A percentile compares a stretch with the other conserved stretches of the same genome.
These are phyloP conservation scores for Aplosporella prunicola DNA, from an alignment of 2,329 filamentous ascomycete species.

Conservation along the genomic window DNA sequence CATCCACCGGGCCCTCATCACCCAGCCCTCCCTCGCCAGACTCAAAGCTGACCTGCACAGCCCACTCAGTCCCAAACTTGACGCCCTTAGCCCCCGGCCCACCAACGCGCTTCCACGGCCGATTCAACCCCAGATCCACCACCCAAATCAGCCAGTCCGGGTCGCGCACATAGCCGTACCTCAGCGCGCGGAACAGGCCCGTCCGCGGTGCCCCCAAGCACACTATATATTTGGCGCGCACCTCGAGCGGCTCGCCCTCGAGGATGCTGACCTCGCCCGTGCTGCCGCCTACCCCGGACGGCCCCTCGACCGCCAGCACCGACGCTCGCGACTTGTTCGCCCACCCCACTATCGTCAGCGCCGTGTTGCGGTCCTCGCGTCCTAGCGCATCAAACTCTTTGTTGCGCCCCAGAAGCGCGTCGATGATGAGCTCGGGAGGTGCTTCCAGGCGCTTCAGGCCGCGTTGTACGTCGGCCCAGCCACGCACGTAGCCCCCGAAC, in stretches of 20 bases:
- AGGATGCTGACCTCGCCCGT: slow-evolving; percentile 45
- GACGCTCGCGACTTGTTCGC: slow-evolving; percentile 78
- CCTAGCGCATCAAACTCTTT: slow-evolving; percentile 82
- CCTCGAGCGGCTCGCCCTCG: slow-evolving; percentile 69
- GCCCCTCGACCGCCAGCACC: slow-evolving; percentile 81
- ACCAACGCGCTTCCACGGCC: slow-evolving; percentile 77
- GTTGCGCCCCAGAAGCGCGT: slow-evolving; percentile 79
- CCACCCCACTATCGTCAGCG: slow-evolving; percentile 88
- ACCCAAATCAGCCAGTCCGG: slow-evolving; percentile 69
- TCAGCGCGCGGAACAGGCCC: slow-evolving; percentile 69
- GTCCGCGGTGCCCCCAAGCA: slow-evolving; percentile 80
- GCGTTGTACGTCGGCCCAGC: slow-evolving; percentile 49
- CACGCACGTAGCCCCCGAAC: slow-evolving; percentile 64
- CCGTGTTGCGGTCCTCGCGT: slow-evolving; percentile 70
- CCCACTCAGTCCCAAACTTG: slow-evolving; percentile 82
- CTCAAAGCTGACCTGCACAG: slow-evolving; percentile 54
- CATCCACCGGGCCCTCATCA: slow-evolving; percentile 1
- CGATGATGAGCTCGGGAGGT: slow-evolving; percentile 71
- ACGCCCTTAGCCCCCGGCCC: slow-evolving; percentile 74
- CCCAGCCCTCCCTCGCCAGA: slow-evolving; percentile 7
- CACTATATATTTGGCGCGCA: slow-evolving; percentile 74
- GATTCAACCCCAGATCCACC: slow-evolving; percentile 77
- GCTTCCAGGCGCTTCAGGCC: slow-evolving; percentile 48
- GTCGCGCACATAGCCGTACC: slow-evolving; percentile 44
- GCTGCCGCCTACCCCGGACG: slow-evolving; percentile 75